Evolutionary conservation across 331 rosid genomes (phyloP), one percentile per base, ranked within the genome.

Genomic region (Rosa hybrid): DNA sequence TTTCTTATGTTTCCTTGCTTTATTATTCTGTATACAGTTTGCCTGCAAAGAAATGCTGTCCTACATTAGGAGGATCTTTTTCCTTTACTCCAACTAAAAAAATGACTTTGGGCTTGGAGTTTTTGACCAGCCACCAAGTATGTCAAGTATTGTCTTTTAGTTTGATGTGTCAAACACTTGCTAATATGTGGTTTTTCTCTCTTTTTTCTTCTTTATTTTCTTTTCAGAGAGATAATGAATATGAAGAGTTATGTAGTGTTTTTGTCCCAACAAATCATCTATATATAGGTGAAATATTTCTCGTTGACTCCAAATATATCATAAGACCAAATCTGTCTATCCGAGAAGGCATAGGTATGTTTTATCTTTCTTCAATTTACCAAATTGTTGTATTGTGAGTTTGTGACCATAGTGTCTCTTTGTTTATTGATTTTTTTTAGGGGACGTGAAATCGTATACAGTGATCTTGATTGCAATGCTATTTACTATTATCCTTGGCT

Each of bases 231-330:
- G 95, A 90, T 53, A 83, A 89, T 23, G 96, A 90, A 88, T 97
- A 94, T 64, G 98, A 94, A 81, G 98, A 93, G 87, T 85, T 94
- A 42, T 94, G 98, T 39, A 91, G 98, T 76, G 98, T 94, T 76
- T 94, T 91, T 77, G 94, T 94, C 86, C 98, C 98, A 68, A 91
- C 98, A 20, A 94, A 94, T 86, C 98, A 91, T 86, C 87, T 93
- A n/a, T 93, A 91, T 84, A 89, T 94, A 72, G 98, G 98, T 17
- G 98, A 94, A 71, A 89, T 94, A 81, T 70, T 90, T 72, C 91
- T 94, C 63, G 91, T 94, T 12, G 90, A 79, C 87, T 90, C 97
- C 78, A 86, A 88, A 76, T 97, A 94, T 71, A 86, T 94, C 82
- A 89, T 91, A 81, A 89, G 98, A 80, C 98, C 98, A 65, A 93